Evolutionary conservation across 495 filamentous ascomycete species (phyloP), one percentile per base, ranked within the genome.

Genomic region (Neurospora africana): DNA sequence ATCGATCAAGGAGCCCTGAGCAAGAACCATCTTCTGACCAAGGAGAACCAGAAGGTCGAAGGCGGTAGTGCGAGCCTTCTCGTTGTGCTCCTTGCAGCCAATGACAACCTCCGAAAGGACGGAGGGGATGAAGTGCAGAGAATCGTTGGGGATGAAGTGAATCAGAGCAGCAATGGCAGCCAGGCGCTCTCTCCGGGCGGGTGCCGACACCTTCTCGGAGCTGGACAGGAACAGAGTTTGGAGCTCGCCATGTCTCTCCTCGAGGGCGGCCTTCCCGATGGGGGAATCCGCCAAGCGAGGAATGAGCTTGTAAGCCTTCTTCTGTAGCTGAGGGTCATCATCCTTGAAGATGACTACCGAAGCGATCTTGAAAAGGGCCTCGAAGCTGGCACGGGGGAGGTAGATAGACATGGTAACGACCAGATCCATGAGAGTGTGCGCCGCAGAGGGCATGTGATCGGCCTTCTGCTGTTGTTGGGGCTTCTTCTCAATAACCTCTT

Each of bases 241-340:
- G 19, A 98, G 84, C 77, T 97, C 93, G 0, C 77, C 75, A 72
- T 87, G 91, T 70, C 93, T 89, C 73, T 92, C 89, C 74, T 86
- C 75, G 7, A 99, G 86, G 17, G 94, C 93, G 6, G 82, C 82
- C 40, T 84, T 85, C 19, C 96, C 96, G 36, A 82, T 85, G n/a
- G 89, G 86, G 8, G 93, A 94, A 38, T 91, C 89, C 4, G 92
- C 91, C 58, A 99, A 87, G 38, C 95, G 89, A 9, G 95, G 95
- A 70, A 99, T 93, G 68, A 99, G 85, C 81, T 98, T 98, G 85
- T 98, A 99, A 4, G 95, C 95, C 82, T 99, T 99, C 88, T 99
- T 99, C 80, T 98, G 93, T n/a, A 99, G 85, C 78, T 98, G 95
- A 35, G 95, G 91, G 74, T 98, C 96, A 40, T 89, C 86, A 68